phyloP scores from a whole-genome alignment of 768 basidiomycete genomes.

The Kwoniella heveanensis region DNA sequence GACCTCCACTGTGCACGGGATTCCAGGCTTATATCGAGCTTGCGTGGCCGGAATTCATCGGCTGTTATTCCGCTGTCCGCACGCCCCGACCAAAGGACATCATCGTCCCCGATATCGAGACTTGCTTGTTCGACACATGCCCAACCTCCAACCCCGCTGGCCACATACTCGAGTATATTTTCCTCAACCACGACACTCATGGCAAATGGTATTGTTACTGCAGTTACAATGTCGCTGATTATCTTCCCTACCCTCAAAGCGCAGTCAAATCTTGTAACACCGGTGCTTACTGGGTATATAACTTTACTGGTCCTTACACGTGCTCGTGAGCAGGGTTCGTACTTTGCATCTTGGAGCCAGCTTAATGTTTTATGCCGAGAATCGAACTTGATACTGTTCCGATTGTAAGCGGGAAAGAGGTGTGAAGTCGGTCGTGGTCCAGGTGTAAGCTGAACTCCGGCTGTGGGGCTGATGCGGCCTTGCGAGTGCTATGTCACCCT shows the following conservation, averaged over 20 bases:
- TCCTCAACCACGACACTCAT: neutral
- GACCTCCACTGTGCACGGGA: no score
- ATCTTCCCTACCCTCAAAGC: neutral
- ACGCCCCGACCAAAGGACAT: neutral
- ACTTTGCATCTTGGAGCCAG: no score
- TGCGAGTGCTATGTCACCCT: neutral
- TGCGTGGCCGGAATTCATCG: neutral
- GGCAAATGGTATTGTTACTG: neutral
- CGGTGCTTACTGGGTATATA: neutral
- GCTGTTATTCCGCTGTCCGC: neutral
- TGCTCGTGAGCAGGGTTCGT: no score
- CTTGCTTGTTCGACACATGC: neutral
- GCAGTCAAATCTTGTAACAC: neutral
- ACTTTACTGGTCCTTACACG: neutral
- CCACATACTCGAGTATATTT: neutral
- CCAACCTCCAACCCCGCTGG: neutral
- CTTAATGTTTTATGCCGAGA: no score
- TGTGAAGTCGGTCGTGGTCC: no score
- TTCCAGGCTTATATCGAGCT: neutral
- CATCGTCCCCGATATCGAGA: neutral
- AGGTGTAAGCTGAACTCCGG: no score
- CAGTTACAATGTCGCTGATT: neutral
- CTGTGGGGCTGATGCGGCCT: no score
- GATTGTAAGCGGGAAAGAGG: no score
- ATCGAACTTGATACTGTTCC: no score